phyloP scores from a whole-genome alignment of 108 stramenopile genomes.

The Cyclotella baltica region DNA sequence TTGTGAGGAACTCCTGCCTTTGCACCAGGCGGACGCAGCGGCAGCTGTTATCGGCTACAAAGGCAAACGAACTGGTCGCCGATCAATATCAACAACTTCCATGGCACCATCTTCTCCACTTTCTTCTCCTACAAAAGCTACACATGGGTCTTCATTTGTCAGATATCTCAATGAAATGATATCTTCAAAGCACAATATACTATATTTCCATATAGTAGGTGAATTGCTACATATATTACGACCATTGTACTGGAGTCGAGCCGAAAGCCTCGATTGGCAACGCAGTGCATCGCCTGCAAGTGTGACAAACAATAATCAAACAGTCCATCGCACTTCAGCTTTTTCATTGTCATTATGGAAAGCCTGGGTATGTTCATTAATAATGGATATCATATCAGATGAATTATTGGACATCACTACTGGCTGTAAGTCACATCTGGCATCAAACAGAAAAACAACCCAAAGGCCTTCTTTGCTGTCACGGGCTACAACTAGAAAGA shows the following conservation, averaged over 20 bases:
- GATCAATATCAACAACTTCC: slow-evolving; percentile 29
- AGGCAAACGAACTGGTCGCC: slow-evolving; percentile 54
- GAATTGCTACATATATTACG: slow-evolving; percentile 52
- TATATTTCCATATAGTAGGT: slow-evolving; percentile 37
- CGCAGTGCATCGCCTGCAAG: not conserved
- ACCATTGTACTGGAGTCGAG: slow-evolving; percentile 51
- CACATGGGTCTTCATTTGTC: not conserved
- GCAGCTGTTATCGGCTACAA: slow-evolving; percentile 31
- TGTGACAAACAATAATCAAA: not conserved
- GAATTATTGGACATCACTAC: slow-evolving; percentile 20
- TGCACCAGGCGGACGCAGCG: slow-evolving; percentile 32
- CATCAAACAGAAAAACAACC: not conserved
- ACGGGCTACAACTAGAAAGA: not conserved
- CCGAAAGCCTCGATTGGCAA: slow-evolving; percentile 27
- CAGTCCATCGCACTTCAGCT: not conserved
- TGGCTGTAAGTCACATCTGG: not conserved
- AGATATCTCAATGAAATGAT: slow-evolving; percentile 14
- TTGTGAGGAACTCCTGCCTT: slow-evolving; percentile 30
- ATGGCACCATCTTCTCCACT: not conserved
- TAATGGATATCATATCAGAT: slow-evolving; percentile 46
- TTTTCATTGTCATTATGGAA: slow-evolving; percentile 39
- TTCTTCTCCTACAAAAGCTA: not conserved
- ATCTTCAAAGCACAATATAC: slow-evolving; percentile 11
- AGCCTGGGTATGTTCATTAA: slow-evolving; percentile 36
- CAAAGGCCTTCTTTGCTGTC: slow-evolving; percentile 3